Conservation (phyloP, 371 early-diverging fungal genomes). For the Actinomortierella wolfii region DNA sequence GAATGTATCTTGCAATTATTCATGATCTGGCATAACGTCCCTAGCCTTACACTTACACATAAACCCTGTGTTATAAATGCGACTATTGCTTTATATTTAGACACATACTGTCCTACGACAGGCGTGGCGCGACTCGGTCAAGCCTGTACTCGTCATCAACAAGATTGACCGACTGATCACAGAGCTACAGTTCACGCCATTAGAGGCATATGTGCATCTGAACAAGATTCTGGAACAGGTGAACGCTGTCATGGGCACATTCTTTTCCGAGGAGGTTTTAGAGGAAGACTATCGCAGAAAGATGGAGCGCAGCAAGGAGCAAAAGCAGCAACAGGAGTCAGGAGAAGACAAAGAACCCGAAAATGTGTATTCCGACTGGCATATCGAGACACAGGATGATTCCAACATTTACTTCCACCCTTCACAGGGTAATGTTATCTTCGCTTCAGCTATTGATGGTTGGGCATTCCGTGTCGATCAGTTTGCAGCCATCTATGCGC, state of each 20-base stretch:
- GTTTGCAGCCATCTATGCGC: constrained; percentile 90
- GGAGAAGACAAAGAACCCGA: constrained; percentile 19
- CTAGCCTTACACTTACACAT: too few species aligned
- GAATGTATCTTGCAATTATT: too few species aligned
- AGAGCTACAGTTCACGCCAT: constrained; percentile 90
- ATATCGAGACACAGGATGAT: constrained; percentile 88
- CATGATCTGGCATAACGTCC: background rate
- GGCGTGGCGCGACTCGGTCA: constrained; percentile 90
- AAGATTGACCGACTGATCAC: constrained; percentile 98
- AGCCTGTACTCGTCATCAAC: constrained; percentile 96
- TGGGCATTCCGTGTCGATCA: constrained; percentile 97
- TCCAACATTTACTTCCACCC: constrained; percentile 95
- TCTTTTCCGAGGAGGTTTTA: constrained; percentile 87
- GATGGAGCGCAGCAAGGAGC: constrained; percentile 48
- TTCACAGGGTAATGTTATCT: constrained; percentile 94
- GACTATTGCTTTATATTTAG: constrained; percentile 45
- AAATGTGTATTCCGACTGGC: constrained; percentile 73
- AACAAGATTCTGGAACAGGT: constrained; percentile 94
- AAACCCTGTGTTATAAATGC: too few species aligned
- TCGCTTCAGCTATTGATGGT: constrained; percentile 95
- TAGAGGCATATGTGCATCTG: constrained; percentile 91
- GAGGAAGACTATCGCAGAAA: constrained; percentile 84
- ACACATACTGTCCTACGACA: constrained; percentile 95
- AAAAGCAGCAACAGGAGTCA: constrained; percentile 21
- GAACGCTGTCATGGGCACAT: constrained; percentile 94